phyloP scores from a whole-genome alignment of 305 asterid species.

The Ilex paraguariensis region DNA sequence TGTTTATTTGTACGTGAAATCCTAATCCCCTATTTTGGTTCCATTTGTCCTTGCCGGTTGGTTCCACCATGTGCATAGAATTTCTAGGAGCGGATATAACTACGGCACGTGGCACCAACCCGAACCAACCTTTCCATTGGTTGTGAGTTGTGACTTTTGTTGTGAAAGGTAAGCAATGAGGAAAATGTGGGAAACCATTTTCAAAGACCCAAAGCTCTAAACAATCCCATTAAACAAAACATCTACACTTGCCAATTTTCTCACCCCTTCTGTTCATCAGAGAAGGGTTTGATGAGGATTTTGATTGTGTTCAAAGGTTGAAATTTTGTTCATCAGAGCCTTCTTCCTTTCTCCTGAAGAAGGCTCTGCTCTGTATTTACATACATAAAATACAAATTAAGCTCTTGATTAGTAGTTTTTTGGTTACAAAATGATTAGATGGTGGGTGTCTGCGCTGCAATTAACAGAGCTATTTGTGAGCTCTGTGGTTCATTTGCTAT shows the following conservation, averaged over 20 bases:
- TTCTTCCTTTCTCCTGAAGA: constrained; percentile 50
- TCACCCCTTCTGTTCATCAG: neutral
- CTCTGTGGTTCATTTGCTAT: constrained; percentile 68
- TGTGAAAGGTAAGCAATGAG: constrained; percentile 31
- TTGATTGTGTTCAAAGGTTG: constrained; percentile 11
- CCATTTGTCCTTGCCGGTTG: neutral
- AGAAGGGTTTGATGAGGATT: constrained; percentile 11
- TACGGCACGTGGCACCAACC: constrained; percentile 39
- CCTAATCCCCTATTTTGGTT: no score
- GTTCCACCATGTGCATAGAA: constrained; percentile 14
- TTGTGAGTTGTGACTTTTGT: constrained; percentile 1
- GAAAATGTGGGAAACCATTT: constrained; percentile 39
- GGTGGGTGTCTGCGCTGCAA: constrained; percentile 71
- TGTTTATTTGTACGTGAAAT: no score
- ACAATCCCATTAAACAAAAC: neutral
- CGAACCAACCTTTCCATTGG: constrained; percentile 15
- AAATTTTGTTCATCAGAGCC: constrained; percentile 29
- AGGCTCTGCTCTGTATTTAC: constrained; percentile 36
- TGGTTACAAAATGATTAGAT: constrained; percentile 45
- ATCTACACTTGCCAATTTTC: neutral
- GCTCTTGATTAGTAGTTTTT: neutral
- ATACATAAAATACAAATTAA: neutral
- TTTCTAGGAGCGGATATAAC: constrained; percentile 18
- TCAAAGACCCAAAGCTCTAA: constrained; percentile 9
- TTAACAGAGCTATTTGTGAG: constrained; percentile 68